These are phyloP conservation scores for Moesziomyces aphidis DNA, from an alignment of 1,284 basidiomycete species.

Conservation along the genomic window DNA sequence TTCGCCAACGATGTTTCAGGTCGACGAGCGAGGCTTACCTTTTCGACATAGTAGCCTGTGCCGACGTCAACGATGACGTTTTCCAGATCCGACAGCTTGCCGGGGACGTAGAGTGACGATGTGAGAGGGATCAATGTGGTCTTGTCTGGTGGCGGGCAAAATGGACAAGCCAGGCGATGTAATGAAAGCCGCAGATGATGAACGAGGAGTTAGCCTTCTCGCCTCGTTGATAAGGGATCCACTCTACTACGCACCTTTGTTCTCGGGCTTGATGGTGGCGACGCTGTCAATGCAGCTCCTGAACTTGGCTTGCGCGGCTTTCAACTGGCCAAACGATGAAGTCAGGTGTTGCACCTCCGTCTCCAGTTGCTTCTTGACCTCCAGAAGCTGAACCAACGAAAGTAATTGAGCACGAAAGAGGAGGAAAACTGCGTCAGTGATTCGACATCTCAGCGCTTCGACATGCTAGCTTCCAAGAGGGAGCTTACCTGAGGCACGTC, in stretches of 20 bases:
- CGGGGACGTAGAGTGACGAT: slow-evolving; percentile 93
- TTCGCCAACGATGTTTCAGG: not conserved
- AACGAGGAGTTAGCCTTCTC: not conserved
- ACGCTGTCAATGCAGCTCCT: slow-evolving; percentile 86
- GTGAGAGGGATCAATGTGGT: slow-evolving; percentile 90
- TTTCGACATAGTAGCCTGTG: slow-evolving; percentile 95
- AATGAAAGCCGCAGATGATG: not conserved
- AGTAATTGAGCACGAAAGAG: too few relatives aligned
- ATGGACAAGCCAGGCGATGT: not conserved
- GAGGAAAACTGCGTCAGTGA: too few relatives aligned
- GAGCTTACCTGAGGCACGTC: slow-evolving; percentile 51
- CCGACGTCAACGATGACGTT: slow-evolving; percentile 95
- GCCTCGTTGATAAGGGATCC: not conserved
- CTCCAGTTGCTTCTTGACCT: slow-evolving; percentile 64
- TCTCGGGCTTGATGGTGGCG: slow-evolving; percentile 79
- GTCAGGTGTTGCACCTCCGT: slow-evolving; percentile 94
- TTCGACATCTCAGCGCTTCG: too few relatives aligned
- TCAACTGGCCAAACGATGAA: slow-evolving; percentile 90
- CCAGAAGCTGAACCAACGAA: slow-evolving; percentile 60
- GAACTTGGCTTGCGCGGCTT: slow-evolving; percentile 92
- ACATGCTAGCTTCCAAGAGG: not conserved
- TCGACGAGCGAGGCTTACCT: slow-evolving; percentile 72
- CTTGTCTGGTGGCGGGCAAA: slow-evolving; percentile 74
- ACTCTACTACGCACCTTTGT: slow-evolving; percentile 71
- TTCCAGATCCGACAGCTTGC: slow-evolving; percentile 83